Conservation (phyloP, 1,284 basidiomycete genomes). For the Lentinula novae-zelandiae region DNA sequence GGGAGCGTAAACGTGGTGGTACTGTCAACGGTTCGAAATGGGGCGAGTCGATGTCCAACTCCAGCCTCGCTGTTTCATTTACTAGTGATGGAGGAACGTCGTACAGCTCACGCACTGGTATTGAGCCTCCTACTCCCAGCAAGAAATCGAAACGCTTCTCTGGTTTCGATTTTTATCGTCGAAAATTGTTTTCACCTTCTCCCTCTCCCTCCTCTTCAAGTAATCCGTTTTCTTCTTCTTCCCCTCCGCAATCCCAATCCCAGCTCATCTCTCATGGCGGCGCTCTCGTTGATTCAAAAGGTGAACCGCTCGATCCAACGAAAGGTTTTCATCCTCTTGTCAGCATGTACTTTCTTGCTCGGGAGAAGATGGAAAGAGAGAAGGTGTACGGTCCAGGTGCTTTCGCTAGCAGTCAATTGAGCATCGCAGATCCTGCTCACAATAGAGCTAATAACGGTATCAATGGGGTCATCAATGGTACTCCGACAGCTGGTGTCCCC, state of each 20-base stretch:
- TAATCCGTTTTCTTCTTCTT: slow-evolving; percentile 5
- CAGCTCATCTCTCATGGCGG: slow-evolving; percentile 34
- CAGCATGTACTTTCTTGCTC: slow-evolving; percentile 94
- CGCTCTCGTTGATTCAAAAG: slow-evolving; percentile 34
- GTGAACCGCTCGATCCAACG: slow-evolving; percentile 76
- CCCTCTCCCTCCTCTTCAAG: slow-evolving; percentile 55
- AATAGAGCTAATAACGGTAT: slow-evolving; percentile 1
- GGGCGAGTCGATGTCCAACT: slow-evolving; percentile 58
- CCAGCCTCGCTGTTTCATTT: slow-evolving; percentile 61
- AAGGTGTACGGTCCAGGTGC: slow-evolving; percentile 89
- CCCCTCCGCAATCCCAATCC: slow-evolving; percentile 51
- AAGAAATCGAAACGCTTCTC: slow-evolving; percentile 76
- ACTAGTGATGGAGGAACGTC: slow-evolving; percentile 39
- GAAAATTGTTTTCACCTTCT: slow-evolving; percentile 79
- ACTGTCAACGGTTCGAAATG: slow-evolving; percentile 28
- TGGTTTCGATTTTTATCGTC: slow-evolving; percentile 92
- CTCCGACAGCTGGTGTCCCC: background rate
- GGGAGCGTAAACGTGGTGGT: slow-evolving; percentile 64
- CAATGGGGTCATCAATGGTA: background rate
- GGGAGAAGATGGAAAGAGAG: slow-evolving; percentile 94
- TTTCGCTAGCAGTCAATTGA: slow-evolving; percentile 89
- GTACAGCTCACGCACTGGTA: slow-evolving; percentile 28
- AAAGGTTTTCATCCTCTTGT: slow-evolving; percentile 92
- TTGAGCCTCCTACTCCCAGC: slow-evolving; percentile 38
- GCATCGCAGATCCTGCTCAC: slow-evolving; percentile 24